Evolutionary conservation across 768 basidiomycete species (phyloP).

Genomic region (Tulasnella sp.): DNA sequence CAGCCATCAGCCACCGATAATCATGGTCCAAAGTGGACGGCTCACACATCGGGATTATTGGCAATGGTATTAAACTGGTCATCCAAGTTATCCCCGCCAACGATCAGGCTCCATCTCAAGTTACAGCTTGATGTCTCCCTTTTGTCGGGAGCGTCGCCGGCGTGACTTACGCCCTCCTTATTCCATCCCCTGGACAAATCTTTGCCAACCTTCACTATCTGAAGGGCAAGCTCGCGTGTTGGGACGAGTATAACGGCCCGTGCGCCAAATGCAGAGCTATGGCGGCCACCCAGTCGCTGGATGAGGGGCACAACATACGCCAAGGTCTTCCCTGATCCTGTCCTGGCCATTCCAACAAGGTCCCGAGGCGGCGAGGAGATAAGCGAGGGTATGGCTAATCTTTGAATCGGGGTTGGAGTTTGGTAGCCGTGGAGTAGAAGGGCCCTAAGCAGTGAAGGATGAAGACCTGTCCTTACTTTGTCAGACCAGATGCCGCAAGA

Average conservation of each 20-base stretch:
- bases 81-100: slow-evolving; percentile 93
- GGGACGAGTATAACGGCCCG: slow-evolving; percentile 87
- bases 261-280: slow-evolving; percentile 74
- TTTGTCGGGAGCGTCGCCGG: slow-evolving; percentile 57
- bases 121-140: slow-evolving; percentile 51
- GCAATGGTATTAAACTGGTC: slow-evolving; percentile 96
- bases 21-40: slow-evolving; percentile 32
- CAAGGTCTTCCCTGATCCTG: slow-evolving; percentile 95
- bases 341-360: slow-evolving; percentile 97
- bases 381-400: slow-evolving; percentile 79
- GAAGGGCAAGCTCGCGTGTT: slow-evolving; percentile 88
- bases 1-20: background rate
- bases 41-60: slow-evolving; percentile 91
- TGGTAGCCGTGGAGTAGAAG: slow-evolving; percentile 90
- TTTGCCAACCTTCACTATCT: slow-evolving; percentile 92
- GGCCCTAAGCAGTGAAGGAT: slow-evolving; percentile 77
- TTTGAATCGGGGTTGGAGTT: slow-evolving; percentile 94
- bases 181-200: slow-evolving; percentile 84
- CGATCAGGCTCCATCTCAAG: slow-evolving; percentile 88
- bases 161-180: slow-evolving; percentile 58
- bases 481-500: background rate
- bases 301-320: slow-evolving; percentile 93
- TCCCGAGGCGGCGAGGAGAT: slow-evolving; percentile 82
- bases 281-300: slow-evolving; percentile 76
- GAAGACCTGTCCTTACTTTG: slow-evolving; percentile 62